These are phyloP conservation scores for Russula sp. DNA, from an alignment of 768 basidiomycete genomes.

Conservation along the genomic window DNA sequence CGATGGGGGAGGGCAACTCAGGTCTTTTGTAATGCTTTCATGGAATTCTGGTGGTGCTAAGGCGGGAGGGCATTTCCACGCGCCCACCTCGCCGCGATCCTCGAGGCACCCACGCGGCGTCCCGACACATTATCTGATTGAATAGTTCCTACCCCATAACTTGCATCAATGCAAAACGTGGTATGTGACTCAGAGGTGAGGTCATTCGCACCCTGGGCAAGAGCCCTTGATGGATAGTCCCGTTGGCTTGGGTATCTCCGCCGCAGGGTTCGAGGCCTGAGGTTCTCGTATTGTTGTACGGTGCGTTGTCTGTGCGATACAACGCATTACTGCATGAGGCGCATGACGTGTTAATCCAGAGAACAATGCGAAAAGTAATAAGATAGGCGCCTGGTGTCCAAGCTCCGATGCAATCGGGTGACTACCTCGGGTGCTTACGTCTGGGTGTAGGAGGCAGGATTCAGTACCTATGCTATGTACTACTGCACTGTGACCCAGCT, in stretches of 20 bases:
- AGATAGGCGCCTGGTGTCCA: background rate
- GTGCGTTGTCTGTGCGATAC: background rate
- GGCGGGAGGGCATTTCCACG: constrained; percentile 3
- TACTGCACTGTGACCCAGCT: background rate
- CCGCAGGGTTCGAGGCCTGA: background rate
- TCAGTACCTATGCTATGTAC: background rate
- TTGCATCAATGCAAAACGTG: background rate
- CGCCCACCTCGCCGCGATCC: constrained; percentile 6
- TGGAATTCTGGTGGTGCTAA: background rate
- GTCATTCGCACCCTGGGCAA: background rate
- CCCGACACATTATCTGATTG: background rate
- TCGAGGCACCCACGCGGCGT: background rate
- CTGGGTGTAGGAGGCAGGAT: background rate
- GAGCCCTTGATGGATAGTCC: background rate
- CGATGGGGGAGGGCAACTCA: background rate
- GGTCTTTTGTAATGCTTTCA: constrained; percentile 10
- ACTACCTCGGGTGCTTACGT: too few relatives aligned
- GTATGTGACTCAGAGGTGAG: background rate
- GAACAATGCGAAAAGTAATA: background rate
- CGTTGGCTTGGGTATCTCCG: background rate
- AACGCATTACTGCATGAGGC: background rate
- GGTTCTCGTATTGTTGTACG: background rate
- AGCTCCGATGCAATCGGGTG: background rate
- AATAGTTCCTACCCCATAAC: background rate
- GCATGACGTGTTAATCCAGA: background rate